Percentiles rank a stretch among this genome's conserved stretches.
phyloP scores from a whole-genome alignment of 352 stramenopile species.

The Elongisporangium prolatum region DNA sequence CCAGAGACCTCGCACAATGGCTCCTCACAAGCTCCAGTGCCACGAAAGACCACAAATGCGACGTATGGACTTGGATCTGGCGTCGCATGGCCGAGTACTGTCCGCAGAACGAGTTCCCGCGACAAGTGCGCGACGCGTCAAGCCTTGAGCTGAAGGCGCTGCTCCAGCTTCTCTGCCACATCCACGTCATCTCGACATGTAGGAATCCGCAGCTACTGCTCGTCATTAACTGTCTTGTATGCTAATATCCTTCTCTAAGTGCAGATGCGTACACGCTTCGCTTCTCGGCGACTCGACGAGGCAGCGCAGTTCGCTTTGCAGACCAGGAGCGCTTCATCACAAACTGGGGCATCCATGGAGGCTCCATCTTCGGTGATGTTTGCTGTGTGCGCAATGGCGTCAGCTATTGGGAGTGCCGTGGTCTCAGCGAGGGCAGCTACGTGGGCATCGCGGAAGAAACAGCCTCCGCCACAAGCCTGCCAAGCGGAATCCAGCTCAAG shows the following conservation, averaged over 20 bases:
- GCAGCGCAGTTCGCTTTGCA: conserved; percentile 39
- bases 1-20: conserved; percentile 24
- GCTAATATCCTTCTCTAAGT: neutral
- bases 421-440: conserved; percentile 59
- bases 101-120: conserved; percentile 20
- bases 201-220: conserved; percentile 5
- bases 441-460: conserved; percentile 34
- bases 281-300: conserved; percentile 35
- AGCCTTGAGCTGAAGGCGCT: conserved; percentile 30
- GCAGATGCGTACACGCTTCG: conserved; percentile 44
- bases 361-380: conserved; percentile 50
- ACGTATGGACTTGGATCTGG: conserved; percentile 40
- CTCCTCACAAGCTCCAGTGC: conserved; percentile 18
- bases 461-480: neutral
- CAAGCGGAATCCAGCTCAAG: conserved; percentile 29
- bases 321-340: conserved; percentile 30
- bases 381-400: conserved; percentile 26
- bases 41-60: conserved; percentile 14
- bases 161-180: conserved; percentile 35
- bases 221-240: neutral
- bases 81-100: conserved; percentile 22
- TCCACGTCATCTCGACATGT: conserved; percentile 53
- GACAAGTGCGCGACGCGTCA: conserved; percentile 13
- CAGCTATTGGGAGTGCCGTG: conserved; percentile 69
- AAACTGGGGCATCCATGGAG: conserved; percentile 34